Evolutionary conservation across 352 stramenopile genomes (phyloP).

Genomic region (Phytophthora boehmeriae): DNA sequence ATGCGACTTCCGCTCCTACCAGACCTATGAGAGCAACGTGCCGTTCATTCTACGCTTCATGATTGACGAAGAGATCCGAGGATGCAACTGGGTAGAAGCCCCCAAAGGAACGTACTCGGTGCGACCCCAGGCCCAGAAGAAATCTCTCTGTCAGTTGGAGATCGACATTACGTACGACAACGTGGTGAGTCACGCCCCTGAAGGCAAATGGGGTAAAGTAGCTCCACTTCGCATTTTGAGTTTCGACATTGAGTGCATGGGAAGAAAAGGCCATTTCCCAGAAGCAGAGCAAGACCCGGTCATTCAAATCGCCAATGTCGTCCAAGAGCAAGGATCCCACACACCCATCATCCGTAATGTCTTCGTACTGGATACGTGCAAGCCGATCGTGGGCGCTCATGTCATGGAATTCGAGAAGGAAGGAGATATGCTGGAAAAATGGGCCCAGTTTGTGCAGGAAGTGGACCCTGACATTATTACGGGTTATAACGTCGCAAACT

Average conservation of each 20-base stretch:
- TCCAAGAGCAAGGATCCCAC: constrained; percentile 90
- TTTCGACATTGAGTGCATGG: constrained; percentile 99
- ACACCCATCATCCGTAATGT: constrained; percentile 92
- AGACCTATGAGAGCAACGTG: constrained; percentile 99
- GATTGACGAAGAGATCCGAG: constrained; percentile 98
- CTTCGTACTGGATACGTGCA: constrained; percentile 97
- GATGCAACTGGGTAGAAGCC: constrained; percentile 98
- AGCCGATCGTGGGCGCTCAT: constrained; percentile 98
- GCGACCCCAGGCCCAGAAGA: constrained; percentile 67
- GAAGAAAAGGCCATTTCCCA: constrained; percentile 95
- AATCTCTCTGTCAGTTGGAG: constrained; percentile 95
- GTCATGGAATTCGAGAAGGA: constrained; percentile 97
- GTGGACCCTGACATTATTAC: constrained; percentile 99
- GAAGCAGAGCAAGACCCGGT: constrained; percentile 96
- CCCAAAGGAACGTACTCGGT: constrained; percentile 92
- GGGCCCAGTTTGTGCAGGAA: constrained; percentile 95
- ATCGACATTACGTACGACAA: constrained; percentile 98
- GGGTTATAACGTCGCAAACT: constrained; percentile 99
- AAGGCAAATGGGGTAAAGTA: constrained; percentile 97
- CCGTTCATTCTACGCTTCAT: constrained; percentile 99
- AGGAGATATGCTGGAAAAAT: constrained; percentile 97
- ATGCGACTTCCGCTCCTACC: constrained; percentile 71
- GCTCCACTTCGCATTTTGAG: constrained; percentile 97
- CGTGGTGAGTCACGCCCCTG: constrained; percentile 92
- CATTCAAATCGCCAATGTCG: constrained; percentile 99